Conservation (phyloP, 2,329 filamentous ascomycete species). For the Coniochaeta ligniaria region DNA sequence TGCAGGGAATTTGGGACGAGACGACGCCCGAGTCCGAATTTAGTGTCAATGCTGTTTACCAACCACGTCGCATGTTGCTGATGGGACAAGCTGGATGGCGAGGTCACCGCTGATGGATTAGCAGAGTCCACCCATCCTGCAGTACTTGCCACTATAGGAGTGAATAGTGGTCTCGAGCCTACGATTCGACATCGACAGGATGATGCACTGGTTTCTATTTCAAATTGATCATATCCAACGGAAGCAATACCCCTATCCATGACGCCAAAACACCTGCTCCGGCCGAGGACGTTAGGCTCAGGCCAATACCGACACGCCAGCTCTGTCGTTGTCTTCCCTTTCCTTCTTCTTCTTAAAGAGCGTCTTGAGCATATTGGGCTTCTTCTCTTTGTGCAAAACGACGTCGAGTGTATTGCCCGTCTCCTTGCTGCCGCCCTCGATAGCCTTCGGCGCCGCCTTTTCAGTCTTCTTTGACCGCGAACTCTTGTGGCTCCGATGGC, state of each 20-base stretch:
- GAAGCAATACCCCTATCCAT: not conserved
- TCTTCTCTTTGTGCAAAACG: conserved; percentile 36
- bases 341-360: conserved; percentile 52
- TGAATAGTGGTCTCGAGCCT: no score
- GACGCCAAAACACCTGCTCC: not conserved
- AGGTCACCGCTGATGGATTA: no score
- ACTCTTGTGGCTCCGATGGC: conserved; percentile 25
- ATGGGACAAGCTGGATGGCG: no score
- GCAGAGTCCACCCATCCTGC: no score
- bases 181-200: no score
- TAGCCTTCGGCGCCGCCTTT: conserved; percentile 20
- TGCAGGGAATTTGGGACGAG: no score
- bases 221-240: not conserved
- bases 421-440: conserved; percentile 23
- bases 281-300: not conserved
- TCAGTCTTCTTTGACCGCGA: conserved; percentile 24
- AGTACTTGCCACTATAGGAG: no score
- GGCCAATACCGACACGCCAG: conserved; percentile 10
- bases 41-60: no score
- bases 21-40: no score
- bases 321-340: conserved; percentile 27
- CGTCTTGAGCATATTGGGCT: conserved; percentile 48
- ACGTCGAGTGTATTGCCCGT: conserved; percentile 28
- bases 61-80: no score
- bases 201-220: no score